phyloP scores from a whole-genome alignment of 2,329 filamentous ascomycete species.

The Fusarium lyarnte region DNA sequence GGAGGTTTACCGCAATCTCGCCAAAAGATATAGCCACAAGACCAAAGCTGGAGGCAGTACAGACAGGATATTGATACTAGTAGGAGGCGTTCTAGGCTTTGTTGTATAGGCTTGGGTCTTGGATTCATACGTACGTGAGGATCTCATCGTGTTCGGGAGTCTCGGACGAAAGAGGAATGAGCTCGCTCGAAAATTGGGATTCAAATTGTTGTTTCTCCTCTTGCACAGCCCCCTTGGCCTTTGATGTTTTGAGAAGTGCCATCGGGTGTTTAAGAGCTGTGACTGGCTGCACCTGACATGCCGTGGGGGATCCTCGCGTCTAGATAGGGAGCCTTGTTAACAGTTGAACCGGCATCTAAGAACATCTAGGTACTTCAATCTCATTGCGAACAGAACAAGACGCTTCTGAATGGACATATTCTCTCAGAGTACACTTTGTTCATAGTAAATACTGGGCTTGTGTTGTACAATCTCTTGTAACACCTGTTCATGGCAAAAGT shows the following conservation, averaged over 20 bases:
- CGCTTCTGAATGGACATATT: neutral
- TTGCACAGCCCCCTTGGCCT: conserved; percentile 33
- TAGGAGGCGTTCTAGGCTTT: neutral
- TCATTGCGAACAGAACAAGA: neutral
- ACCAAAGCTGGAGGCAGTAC: neutral
- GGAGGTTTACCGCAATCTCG: conserved; percentile 18
- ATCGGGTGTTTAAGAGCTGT: conserved; percentile 16
- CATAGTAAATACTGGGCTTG: neutral
- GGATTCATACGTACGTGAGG: neutral
- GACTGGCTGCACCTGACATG: conserved; percentile 23
- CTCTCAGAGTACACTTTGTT: neutral
- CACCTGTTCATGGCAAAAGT: conserved; percentile 8
- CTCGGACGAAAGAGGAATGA: conserved; percentile 19
- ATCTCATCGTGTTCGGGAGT: conserved; percentile 12
- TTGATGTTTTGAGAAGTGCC: conserved; percentile 17
- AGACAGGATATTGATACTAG: neutral
- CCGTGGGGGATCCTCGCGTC: conserved; percentile 27
- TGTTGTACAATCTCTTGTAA: neutral
- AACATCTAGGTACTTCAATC: too few species aligned
- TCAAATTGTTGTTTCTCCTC: conserved; percentile 20
- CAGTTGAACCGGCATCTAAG: neutral
- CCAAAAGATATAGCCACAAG: conserved; percentile 17
- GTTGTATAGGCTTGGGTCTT: conserved; percentile 13
- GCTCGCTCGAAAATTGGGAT: conserved; percentile 7
- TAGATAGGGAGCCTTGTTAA: conserved; percentile 1